Evolutionary conservation across 371 early-diverging fungal genomes (phyloP).

Genomic region (Mortierella sp.): DNA sequence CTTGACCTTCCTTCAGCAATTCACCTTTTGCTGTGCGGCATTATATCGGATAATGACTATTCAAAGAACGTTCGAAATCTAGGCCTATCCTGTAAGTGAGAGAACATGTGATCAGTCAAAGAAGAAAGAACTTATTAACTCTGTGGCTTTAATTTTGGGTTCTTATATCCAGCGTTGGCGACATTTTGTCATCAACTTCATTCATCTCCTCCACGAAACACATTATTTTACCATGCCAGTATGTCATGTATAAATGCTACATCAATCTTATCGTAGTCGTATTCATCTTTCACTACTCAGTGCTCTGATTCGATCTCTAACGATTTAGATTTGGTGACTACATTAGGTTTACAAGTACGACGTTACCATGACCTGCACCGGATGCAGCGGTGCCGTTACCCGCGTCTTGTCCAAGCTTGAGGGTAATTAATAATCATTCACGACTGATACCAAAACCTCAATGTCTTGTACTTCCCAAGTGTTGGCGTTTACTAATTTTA

Average conservation of each 20-base stretch:
- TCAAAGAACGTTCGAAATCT: no score
- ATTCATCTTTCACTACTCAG: not conserved
- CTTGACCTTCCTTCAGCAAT: no score
- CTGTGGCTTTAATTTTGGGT: no score
- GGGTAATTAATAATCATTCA: constrained; percentile 50
- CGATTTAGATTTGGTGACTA: not conserved
- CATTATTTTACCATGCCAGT: constrained; percentile 26
- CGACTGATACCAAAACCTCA: not conserved
- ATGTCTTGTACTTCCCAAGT: no score
- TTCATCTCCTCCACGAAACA: not conserved
- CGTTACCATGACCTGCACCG: constrained; percentile 89
- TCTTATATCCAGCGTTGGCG: no score
- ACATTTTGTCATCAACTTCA: constrained; percentile 5
- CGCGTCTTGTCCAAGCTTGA: constrained; percentile 75
- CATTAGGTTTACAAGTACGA: constrained; percentile 72
- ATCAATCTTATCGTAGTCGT: not conserved
- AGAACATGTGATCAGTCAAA: no score
- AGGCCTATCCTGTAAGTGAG: no score
- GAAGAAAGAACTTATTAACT: no score
- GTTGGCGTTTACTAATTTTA: not conserved
- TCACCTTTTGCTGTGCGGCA: no score
- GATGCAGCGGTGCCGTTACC: constrained; percentile 85
- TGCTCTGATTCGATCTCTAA: not conserved
- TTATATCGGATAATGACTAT: no score
- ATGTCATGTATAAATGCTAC: constrained; percentile 3